Base-by-base conservation (phyloP, 169 alveolate species). In the Plasmodium gonderi region DNA sequence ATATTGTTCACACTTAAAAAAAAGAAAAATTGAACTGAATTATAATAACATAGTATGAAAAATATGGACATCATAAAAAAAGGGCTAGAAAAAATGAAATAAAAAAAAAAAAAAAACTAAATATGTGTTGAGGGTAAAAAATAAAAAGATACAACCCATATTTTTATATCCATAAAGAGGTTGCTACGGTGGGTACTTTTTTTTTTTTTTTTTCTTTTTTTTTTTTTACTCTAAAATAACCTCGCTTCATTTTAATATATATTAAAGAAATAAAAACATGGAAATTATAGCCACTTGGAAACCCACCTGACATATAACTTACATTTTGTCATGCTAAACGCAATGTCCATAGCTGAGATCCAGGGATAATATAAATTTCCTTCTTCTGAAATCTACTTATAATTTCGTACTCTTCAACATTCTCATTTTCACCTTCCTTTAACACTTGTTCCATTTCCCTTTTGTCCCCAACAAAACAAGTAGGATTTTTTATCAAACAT, bases 371-470 rank as follows among this genome's bases (percentile, higher is more conserved):
- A 60, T 67, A 75, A 74, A 87, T 40, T 75, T 74, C 47, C 14
- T 51, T 87, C 51, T 87, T 87, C 51, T 87, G 75, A 87, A 87
- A 87, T 78, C 93, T 75, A 40, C 87, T 75, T 74, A 87, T 54
- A 20, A 33, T 54, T 75, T 75, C 72, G 45, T 87, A 87, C 47
- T 54, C 45, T 9, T 75, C 60, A 5, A 29, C 7, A n/a, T 29
- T 4, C 17, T 72, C 74, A 42, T 38, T 42, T 60, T 54, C 78
- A 20, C 26, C 72, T 60, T 17, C 72, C 17, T 60, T 60, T n/a
- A 36, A 60, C 26, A 36, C 72, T 60, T 60, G 1, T 23, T 60
- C 7, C 72, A 12, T 60, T 60, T 60, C 38, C 40, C n/a, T n/a
- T 23, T 60, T 60, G 17, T 60, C 72, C n/a, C 72, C 72, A 60